These are phyloP conservation scores for Aspergillus affinis DNA, from an alignment of 495 filamentous ascomycete genomes.

Conservation along the genomic window DNA sequence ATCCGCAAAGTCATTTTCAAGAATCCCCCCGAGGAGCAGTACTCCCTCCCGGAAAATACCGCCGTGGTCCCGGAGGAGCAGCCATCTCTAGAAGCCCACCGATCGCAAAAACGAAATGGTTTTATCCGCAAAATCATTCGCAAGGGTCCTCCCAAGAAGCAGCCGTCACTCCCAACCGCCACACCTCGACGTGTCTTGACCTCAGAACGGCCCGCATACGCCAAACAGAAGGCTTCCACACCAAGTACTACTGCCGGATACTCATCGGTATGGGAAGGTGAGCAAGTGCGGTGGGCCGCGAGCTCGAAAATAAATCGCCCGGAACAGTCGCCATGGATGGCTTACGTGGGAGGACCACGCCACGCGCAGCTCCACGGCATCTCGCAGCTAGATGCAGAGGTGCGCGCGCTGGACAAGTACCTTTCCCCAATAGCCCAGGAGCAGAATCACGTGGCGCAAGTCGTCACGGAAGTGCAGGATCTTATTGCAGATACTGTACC, in stretches of 20 bases:
- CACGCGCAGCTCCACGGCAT: conserved; percentile 15
- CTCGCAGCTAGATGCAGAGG: conserved; percentile 42
- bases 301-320: conserved; percentile 12
- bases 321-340: conserved; percentile 36
- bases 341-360: conserved; percentile 11
- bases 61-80: conserved; percentile 5
- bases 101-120: no score
- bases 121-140: no score
- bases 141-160: no score
- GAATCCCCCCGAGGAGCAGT: not conserved
- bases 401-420: conserved; percentile 46
- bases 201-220: not conserved
- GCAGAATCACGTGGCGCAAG: conserved; percentile 23
- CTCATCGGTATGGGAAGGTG: not conserved
- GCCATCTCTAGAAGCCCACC: no score
- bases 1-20: conserved; percentile 36
- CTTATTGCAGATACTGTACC: conserved; percentile 23
- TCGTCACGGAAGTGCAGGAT: conserved; percentile 28
- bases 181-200: not conserved
- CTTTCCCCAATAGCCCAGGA: conserved; percentile 39
- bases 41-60: conserved; percentile 12
- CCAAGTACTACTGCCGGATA: not conserved
- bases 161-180: not conserved
- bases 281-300: conserved; percentile 19
- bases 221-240: not conserved